Evolutionary conservation across 768 basidiomycete genomes (phyloP).

Genomic region (Boletus subcaerulescens): DNA sequence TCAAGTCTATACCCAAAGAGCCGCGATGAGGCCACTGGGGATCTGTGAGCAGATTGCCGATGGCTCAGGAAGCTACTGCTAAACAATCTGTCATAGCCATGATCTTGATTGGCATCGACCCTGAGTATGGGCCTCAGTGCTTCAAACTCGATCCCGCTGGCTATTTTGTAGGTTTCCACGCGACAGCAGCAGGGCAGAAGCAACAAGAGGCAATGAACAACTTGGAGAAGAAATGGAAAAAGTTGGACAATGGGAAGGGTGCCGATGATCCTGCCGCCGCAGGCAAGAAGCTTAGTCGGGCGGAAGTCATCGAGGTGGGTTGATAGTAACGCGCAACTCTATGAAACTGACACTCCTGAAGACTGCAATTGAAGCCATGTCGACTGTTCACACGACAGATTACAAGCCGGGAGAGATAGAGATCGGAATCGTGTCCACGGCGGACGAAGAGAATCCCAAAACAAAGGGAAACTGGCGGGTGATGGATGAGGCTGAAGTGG

Average conservation of each 20-base stretch:
- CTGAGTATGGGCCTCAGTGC: constrained; percentile 89
- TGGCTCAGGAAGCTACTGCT: background rate
- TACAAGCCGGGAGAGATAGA: constrained; percentile 96
- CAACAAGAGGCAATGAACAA: constrained; percentile 99
- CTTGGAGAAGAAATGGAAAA: constrained; percentile 99
- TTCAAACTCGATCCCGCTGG: constrained; percentile 99
- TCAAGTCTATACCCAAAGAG: constrained; percentile 97
- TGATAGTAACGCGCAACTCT: background rate
- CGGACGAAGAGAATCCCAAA: constrained; percentile 69
- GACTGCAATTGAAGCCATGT: constrained; percentile 95
- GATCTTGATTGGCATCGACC: constrained; percentile 92
- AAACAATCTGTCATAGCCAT: constrained; percentile 58
- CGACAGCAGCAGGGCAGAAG: constrained; percentile 93
- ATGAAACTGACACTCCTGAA: constrained; percentile 30
- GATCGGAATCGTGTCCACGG: constrained; percentile 85
- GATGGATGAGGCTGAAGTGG: constrained; percentile 74
- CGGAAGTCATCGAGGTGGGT: constrained; percentile 87
- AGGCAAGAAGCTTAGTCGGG: constrained; percentile 66
- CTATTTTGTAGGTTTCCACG: constrained; percentile 98
- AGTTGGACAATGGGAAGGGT: constrained; percentile 73
- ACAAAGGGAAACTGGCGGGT: constrained; percentile 76
- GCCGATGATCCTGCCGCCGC: constrained; percentile 77
- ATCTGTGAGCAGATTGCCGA: constrained; percentile 60
- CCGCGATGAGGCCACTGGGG: constrained; percentile 94
- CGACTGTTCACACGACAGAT: constrained; percentile 91